These are phyloP conservation scores for Fallopia convolvulus DNA, from an alignment of 148 eudicot species.

Conservation along the genomic window DNA sequence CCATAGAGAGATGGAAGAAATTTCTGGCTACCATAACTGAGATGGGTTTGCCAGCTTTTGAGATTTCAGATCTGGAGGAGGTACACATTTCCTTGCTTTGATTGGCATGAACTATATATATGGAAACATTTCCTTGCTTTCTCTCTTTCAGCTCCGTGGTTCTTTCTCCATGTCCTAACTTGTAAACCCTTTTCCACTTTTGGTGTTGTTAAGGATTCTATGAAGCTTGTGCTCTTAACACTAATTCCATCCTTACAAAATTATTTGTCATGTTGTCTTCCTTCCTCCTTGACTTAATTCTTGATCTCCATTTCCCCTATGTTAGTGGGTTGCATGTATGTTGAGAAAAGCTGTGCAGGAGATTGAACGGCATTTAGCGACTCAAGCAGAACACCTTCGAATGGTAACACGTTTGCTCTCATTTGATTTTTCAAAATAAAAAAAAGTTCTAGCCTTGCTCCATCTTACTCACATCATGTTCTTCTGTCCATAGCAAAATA, in stretches of 20 bases:
- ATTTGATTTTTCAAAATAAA: no score
- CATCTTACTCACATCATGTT: neutral
- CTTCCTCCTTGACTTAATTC: neutral
- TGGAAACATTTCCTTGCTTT: neutral
- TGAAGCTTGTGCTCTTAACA: slow-evolving; percentile 52
- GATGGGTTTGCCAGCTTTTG: slow-evolving; percentile 69
- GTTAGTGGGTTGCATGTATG: slow-evolving; percentile 78
- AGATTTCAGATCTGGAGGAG: slow-evolving; percentile 64
- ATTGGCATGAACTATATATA: neutral
- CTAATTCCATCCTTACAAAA: neutral
- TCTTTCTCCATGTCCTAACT: slow-evolving; percentile 1
- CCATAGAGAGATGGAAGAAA: slow-evolving; percentile 48
- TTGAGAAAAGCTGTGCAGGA: slow-evolving; percentile 93
- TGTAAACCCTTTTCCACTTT: neutral
- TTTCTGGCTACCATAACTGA: slow-evolving; percentile 62
- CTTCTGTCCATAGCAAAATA: slow-evolving; percentile 60
- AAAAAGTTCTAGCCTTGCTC: neutral
- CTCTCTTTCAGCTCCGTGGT: neutral
- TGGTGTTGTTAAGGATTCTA: slow-evolving; percentile 57
- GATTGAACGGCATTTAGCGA: slow-evolving; percentile 81
- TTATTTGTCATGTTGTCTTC: slow-evolving; percentile 12
- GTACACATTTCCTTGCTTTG: slow-evolving; percentile 27
- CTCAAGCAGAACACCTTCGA: slow-evolving; percentile 85
- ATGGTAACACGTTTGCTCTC: slow-evolving; percentile 44
- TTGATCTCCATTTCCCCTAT: neutral